A percentile compares a stretch with the other conserved stretches of the same genome.
phyloP scores from a whole-genome alignment of 2,329 filamentous ascomycete genomes.

The Talaromyces sp. region DNA sequence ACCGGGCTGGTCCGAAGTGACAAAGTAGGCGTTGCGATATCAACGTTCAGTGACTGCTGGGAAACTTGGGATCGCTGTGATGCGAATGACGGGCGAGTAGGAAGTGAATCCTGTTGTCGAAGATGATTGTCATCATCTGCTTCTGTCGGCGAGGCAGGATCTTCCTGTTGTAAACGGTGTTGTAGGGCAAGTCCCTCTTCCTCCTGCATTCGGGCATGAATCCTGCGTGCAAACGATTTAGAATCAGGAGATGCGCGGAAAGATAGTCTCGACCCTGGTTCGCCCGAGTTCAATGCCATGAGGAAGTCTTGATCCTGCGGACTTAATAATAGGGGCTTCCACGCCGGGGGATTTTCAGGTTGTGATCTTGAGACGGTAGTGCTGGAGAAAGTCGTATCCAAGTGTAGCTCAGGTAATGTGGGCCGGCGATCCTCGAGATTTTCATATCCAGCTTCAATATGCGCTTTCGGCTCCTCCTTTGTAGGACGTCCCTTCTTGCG shows the following conservation, averaged over 20 bases:
- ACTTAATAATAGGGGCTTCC: conserved; percentile 32
- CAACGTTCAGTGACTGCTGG: conserved; percentile 17
- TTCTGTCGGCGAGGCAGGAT: conserved; percentile 29
- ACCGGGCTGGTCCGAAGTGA: conserved; percentile 29
- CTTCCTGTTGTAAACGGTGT: conserved; percentile 34
- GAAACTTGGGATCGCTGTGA: conserved; percentile 31
- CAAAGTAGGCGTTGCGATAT: conserved; percentile 26
- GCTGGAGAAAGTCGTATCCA: conserved; percentile 34
- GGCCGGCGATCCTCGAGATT: conserved; percentile 20
- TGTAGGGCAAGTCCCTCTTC: conserved; percentile 52
- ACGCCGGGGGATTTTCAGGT: conserved; percentile 20
- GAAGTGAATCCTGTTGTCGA: conserved; percentile 17
- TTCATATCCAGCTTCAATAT: conserved; percentile 9
- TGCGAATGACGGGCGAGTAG: conserved; percentile 25
- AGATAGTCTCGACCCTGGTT: conserved; percentile 37
- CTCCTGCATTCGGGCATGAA: conserved; percentile 51
- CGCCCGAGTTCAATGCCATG: conserved; percentile 29
- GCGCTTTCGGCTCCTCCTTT: not conserved
- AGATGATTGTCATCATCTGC: conserved; percentile 21
- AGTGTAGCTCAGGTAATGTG: conserved; percentile 28
- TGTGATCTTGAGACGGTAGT: conserved; percentile 8
- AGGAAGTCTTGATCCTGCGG: conserved; percentile 38
- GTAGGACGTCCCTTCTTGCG: conserved; percentile 34
- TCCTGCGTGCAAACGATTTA: conserved; percentile 44
- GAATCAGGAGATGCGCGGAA: conserved; percentile 39